These are phyloP conservation scores for Exobasidium rhododendri DNA, from an alignment of 1,284 basidiomycete species.

Conservation along the genomic window DNA sequence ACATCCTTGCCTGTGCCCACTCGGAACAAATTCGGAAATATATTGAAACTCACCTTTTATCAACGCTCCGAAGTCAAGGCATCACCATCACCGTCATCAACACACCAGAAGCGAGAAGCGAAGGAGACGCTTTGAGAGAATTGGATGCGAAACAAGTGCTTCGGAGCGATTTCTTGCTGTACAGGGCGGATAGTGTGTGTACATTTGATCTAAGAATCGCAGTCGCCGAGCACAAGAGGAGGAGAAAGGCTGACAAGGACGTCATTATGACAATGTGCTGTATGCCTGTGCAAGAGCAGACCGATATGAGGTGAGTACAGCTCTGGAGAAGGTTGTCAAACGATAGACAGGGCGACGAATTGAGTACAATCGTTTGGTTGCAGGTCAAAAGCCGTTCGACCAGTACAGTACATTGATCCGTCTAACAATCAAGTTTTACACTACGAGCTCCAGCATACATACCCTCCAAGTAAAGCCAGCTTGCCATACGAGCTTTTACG, in stretches of 20 bases:
- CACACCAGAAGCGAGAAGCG: slow-evolving; percentile 81
- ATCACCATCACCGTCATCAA: slow-evolving; percentile 69
- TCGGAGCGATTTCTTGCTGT: slow-evolving; percentile 72
- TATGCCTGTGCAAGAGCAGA: slow-evolving; percentile 24
- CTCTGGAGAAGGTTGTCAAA: too few species aligned
- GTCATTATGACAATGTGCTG: slow-evolving; percentile 76
- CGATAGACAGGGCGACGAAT: too few species aligned
- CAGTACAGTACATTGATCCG: slow-evolving; percentile 38
- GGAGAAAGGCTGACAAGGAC: slow-evolving; percentile 81
- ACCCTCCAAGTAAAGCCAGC: slow-evolving; percentile 48
- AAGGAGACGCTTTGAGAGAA: slow-evolving; percentile 93
- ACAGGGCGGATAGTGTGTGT: slow-evolving; percentile 89
- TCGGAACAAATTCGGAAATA: slow-evolving; percentile 57
- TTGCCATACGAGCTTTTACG: slow-evolving; percentile 64
- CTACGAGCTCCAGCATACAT: slow-evolving; percentile 45
- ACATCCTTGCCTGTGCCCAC: slow-evolving; percentile 71
- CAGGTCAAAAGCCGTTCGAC: slow-evolving; percentile 27
- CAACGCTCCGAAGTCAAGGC: slow-evolving; percentile 46
- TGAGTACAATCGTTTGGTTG: too few species aligned
- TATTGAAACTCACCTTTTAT: slow-evolving; percentile 78
- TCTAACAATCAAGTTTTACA: slow-evolving; percentile 51
- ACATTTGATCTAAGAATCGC: slow-evolving; percentile 86
- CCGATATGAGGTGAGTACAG: slow-evolving; percentile 29
- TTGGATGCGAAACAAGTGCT: slow-evolving; percentile 84
- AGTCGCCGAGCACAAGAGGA: slow-evolving; percentile 80